Base-by-base conservation (phyloP, 495 filamentous ascomycete genomes). In the Thermochaetoides thermophila region DNA sequence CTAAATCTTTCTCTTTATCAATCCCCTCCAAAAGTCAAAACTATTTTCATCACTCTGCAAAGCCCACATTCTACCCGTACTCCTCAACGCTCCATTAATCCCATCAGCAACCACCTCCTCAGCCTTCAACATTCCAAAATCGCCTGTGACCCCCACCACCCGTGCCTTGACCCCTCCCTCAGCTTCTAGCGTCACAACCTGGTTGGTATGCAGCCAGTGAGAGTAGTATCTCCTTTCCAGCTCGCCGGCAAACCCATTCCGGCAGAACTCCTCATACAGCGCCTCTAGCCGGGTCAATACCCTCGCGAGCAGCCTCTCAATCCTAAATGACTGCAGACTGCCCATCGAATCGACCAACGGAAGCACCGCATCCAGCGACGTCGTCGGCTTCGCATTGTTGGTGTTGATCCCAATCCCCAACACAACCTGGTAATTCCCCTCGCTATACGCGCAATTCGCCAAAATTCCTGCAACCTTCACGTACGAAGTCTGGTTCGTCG, bases 31-130 rank as follows among this genome's bases (percentile, higher is more conserved):
- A 59, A 95, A 99, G 60, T 99, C 91, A 62, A 99, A 99, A 59
- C 84, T 93, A 47, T 99, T 99, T 48, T 84, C 84, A 46, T 99
- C 89, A 54, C 81, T 95, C 61, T 95, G 85, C 55, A 97, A 59
- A 49, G 78, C 72, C 67, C 74, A 86, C 27, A 79, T 63, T 52
- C 69, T 77, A 1, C 87, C 86, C 7, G 83, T 95, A 1, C 61
- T 52, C 38, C 73, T 56, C 38, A 42, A 27, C 8, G 37, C 42
- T 5, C 47, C 46, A 6, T 46, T 44, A 20, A 45, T 40, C 43
- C 81, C 83, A 27, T 78, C 69, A 60, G 61, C 73, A 3, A 68
- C 74, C 31, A 94, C 44, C 60, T 93, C 89, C 52, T 92, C 78
- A 1, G 75, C 87, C 35, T 74, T 64, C 41, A 99, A 51, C 44